Percentiles rank a stretch among this genome's conserved stretches.
Conservation (phyloP, 768 basidiomycete genomes). For the Pulveroboletus sp. region DNA sequence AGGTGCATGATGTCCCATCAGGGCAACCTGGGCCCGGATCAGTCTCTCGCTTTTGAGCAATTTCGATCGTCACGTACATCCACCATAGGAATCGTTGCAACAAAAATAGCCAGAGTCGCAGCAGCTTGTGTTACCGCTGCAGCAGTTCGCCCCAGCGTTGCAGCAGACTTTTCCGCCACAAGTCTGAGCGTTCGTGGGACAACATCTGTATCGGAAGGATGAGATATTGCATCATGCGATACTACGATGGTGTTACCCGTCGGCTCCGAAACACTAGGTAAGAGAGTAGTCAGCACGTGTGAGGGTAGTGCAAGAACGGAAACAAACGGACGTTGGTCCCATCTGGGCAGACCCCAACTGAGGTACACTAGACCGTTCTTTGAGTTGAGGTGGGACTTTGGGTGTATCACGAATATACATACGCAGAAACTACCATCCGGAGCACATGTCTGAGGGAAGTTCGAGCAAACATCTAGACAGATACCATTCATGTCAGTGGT, state of each 20-base stretch:
- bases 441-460: conserved; percentile 17
- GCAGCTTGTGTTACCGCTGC: conserved; percentile 2
- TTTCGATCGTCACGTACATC: conserved; percentile 14
- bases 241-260: conserved; percentile 1
- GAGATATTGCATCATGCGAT: not conserved
- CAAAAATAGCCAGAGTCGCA: conserved; percentile 13
- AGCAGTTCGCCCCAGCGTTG: too few species aligned
- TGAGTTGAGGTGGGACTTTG: not conserved
- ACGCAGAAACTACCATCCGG: conserved; percentile 20
- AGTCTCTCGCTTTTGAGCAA: not conserved
- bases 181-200: conserved; percentile 12
- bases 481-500: not conserved
- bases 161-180: too few species aligned
- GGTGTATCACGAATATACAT: not conserved
- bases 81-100: conserved; percentile 20
- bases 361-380: conserved; percentile 13
- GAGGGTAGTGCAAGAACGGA: not conserved
- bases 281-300: conserved; percentile 2
- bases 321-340: conserved; percentile 10
- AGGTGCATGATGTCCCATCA: conserved; percentile 6
- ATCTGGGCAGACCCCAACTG: conserved; percentile 9
- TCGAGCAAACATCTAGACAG: conserved; percentile 16
- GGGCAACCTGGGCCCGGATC: conserved; percentile 17
- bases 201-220: conserved; percentile 11
- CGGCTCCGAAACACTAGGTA: conserved; percentile 9